Evolutionary conservation across 495 filamentous ascomycete species (phyloP).

Genomic region (Daldinia vernicosa): DNA sequence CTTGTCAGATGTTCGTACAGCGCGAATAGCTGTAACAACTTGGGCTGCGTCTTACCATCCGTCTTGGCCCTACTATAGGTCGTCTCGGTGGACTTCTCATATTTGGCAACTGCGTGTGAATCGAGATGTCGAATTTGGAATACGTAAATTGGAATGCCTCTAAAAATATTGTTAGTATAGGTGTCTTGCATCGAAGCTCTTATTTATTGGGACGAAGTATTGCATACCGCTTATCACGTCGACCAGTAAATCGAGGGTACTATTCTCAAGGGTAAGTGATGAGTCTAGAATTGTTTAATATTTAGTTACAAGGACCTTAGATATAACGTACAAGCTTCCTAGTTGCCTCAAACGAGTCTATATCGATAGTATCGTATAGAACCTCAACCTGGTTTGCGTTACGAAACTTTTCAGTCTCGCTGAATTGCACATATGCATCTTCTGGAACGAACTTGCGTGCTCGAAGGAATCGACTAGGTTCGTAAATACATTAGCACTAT

Average conservation of each 20-base stretch:
- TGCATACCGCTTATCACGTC: slow-evolving; percentile 70
- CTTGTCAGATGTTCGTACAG: slow-evolving; percentile 89
- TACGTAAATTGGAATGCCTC: slow-evolving; percentile 89
- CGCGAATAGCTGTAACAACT: slow-evolving; percentile 82
- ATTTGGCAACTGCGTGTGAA: slow-evolving; percentile 78
- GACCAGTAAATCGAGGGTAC: slow-evolving; percentile 95
- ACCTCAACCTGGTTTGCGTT: slow-evolving; percentile 76
- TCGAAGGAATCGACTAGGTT: slow-evolving; percentile 76
- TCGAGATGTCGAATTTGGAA: slow-evolving; percentile 86
- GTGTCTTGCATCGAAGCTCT: neutral
- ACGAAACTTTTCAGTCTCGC: slow-evolving; percentile 88
- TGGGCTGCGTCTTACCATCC: slow-evolving; percentile 69
- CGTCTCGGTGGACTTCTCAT: slow-evolving; percentile 68
- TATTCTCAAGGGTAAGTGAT: slow-evolving; percentile 46
- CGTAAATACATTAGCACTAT: slow-evolving; percentile 23
- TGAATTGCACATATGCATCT: slow-evolving; percentile 84
- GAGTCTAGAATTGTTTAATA: neutral
- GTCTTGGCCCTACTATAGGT: slow-evolving; percentile 62
- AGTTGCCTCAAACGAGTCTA: slow-evolving; percentile 81
- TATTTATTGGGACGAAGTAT: neutral
- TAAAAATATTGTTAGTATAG: slow-evolving; percentile 41
- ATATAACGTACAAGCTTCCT: slow-evolving; percentile 70
- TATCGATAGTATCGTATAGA: slow-evolving; percentile 80
- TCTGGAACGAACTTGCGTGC: slow-evolving; percentile 76
- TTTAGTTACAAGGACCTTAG: neutral